Base-by-base conservation (phyloP, 1,284 basidiomycete species). In the Bjerkandera adusta region DNA sequence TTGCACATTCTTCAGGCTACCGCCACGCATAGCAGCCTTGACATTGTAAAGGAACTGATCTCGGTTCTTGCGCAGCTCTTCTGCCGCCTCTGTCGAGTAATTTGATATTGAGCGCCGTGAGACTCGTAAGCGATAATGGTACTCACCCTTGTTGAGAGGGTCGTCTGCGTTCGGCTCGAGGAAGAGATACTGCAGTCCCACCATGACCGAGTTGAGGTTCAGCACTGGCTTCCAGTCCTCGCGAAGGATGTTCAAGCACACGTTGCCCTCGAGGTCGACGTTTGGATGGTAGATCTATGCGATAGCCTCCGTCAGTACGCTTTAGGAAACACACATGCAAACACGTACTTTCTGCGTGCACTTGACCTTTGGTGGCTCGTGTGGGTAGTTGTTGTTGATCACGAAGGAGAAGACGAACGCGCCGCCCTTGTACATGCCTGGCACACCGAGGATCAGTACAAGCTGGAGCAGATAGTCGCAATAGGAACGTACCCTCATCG, bases 181-280 rank as follows among this genome's bases (percentile, higher is more conserved):
- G 78, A 99, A 99, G 37, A 99, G 80, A 66, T 97, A 99, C 66
- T 99, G 95, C 50, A 99, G 71, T 29, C 97, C 97, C 54, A 98
- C 92, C 86, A 97, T 94, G 53, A 99, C 91, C 29, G 93, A 92
- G 67, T 94, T 97, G 47, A 98, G 77, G 68, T 97, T 98, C 43
- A 99, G 77, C 3, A 98, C 97, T 12, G 97, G 97, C 65, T 99
- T 99, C 97, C 97, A 99, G 72, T 99, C 97, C 74, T 99, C 97
- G 65, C 97, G 84, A 50, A 99, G 78, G 60, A 99, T 98, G 73
- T 99, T 99, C 62, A 96, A 66, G 70, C 92, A 96, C 30, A 98
- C 93, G 57, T 97, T 97, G 41, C 95, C 95, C 63, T 98, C 92
- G 27, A 97, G 79, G 68, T 99, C 96, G 38, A 99, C 85, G 62